Evolutionary conservation across 495 filamentous ascomycete genomes (phyloP).

Genomic region (Aspergillus panamensis): DNA sequence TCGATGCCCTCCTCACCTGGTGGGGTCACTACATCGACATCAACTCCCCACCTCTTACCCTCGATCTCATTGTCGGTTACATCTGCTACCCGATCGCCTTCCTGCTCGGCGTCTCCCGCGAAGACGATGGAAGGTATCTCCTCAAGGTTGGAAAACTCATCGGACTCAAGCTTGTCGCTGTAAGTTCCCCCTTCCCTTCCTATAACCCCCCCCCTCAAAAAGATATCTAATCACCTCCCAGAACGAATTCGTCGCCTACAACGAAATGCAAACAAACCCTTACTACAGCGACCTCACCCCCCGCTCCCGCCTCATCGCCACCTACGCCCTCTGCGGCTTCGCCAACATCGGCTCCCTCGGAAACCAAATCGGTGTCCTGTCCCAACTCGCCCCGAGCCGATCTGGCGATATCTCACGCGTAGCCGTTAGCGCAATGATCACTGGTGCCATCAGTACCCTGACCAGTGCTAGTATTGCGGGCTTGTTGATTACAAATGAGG

Average conservation of each 20-base stretch:
- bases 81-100: constrained; percentile 81
- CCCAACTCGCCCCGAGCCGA: constrained; percentile 71
- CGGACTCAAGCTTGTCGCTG: constrained; percentile 74
- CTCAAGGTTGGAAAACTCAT: constrained; percentile 74
- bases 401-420: constrained; percentile 71
- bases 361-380: constrained; percentile 81
- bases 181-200: no score
- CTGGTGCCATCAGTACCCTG: constrained; percentile 74
- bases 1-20: constrained; percentile 80
- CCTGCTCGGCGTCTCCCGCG: constrained; percentile 76
- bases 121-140: constrained; percentile 50
- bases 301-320: constrained; percentile 69
- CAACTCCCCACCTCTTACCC: constrained; percentile 60
- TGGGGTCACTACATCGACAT: constrained; percentile 84
- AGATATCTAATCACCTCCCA: constrained; percentile 16
- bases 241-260: constrained; percentile 67
- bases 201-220: not conserved
- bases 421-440: constrained; percentile 72
- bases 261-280: constrained; percentile 42
- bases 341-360: constrained; percentile 80
- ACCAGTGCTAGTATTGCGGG: constrained; percentile 81
- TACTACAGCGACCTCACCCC: constrained; percentile 55
- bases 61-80: constrained; percentile 78
- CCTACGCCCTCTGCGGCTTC: constrained; percentile 71
- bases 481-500: constrained; percentile 60